phyloP scores from a whole-genome alignment of 192 early-diverging fungal genomes.

The Paraglomus brasilianum region DNA sequence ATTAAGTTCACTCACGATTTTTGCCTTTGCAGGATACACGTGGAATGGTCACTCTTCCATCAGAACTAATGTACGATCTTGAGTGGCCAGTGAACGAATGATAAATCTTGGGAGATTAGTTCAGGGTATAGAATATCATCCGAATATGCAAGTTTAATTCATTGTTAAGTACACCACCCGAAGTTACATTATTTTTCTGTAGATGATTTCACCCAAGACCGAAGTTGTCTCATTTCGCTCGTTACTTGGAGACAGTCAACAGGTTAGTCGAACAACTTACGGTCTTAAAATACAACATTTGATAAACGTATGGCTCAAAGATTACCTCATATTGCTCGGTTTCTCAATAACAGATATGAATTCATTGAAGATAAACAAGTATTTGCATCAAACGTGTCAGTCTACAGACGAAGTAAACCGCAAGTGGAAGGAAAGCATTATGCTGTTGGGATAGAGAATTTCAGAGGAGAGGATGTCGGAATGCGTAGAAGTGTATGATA shows the following conservation, averaged over 20 bases:
- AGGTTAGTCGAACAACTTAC: slow-evolving; percentile 35
- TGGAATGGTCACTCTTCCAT: slow-evolving; percentile 64
- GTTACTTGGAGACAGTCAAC: slow-evolving; percentile 93
- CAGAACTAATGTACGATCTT: slow-evolving; percentile 68
- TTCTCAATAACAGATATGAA: slow-evolving; percentile 36
- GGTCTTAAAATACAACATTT: too few species aligned
- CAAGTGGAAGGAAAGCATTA: slow-evolving; percentile 80
- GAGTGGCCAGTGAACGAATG: slow-evolving; percentile 76
- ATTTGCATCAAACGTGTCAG: slow-evolving; percentile 71
- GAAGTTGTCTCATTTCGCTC: slow-evolving; percentile 94
- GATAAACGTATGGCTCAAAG: too few species aligned
- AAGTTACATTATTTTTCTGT: too few species aligned
- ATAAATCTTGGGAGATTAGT: slow-evolving; percentile 61
- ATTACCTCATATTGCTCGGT: neutral
- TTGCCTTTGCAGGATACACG: slow-evolving; percentile 51
- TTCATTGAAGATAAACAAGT: slow-evolving; percentile 85
- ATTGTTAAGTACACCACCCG: too few species aligned
- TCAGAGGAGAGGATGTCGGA: slow-evolving; percentile 88
- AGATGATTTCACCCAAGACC: too few species aligned
- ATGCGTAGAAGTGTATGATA: slow-evolving; percentile 72
- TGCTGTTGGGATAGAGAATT: slow-evolving; percentile 81
- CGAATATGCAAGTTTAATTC: slow-evolving; percentile 80
- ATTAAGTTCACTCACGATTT: neutral
- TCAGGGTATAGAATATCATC: slow-evolving; percentile 82
- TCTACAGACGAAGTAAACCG: slow-evolving; percentile 82